Percentiles rank a stretch among this genome's conserved stretches.
These are phyloP conservation scores for Ramaria sp. DNA, from an alignment of 768 basidiomycete genomes.

Conservation along the genomic window DNA sequence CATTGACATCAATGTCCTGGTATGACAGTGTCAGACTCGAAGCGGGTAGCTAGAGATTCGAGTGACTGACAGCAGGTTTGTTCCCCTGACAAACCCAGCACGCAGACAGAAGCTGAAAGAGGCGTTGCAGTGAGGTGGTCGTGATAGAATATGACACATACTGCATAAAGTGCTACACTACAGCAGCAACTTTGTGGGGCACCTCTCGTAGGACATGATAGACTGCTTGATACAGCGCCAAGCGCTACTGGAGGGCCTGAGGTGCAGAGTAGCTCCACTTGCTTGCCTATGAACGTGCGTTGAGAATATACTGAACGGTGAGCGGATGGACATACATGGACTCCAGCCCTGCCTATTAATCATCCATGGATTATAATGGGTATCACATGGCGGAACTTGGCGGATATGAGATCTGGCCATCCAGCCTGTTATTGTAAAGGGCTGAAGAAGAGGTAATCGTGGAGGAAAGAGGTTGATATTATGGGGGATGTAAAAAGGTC, in stretches of 20 bases:
- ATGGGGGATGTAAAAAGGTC: too few relatives aligned
- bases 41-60: background rate
- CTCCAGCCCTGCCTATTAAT: background rate
- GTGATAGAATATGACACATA: background rate
- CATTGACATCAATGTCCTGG: background rate
- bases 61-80: background rate
- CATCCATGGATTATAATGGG: background rate
- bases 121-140: background rate
- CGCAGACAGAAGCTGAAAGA: conserved; percentile 2
- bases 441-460: background rate
- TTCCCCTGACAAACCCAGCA: conserved; percentile 4
- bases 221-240: background rate
- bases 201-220: background rate
- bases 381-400: background rate
- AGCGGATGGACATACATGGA: background rate
- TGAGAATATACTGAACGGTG: background rate
- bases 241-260: background rate
- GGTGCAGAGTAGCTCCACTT: background rate
- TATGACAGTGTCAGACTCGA: background rate
- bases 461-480: too few relatives aligned
- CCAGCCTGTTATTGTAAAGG: background rate
- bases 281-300: background rate
- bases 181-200: background rate
- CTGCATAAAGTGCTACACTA: background rate
- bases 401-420: background rate